Conservation (phyloP, 129 eudicot species). For the Silybum marianum region DNA sequence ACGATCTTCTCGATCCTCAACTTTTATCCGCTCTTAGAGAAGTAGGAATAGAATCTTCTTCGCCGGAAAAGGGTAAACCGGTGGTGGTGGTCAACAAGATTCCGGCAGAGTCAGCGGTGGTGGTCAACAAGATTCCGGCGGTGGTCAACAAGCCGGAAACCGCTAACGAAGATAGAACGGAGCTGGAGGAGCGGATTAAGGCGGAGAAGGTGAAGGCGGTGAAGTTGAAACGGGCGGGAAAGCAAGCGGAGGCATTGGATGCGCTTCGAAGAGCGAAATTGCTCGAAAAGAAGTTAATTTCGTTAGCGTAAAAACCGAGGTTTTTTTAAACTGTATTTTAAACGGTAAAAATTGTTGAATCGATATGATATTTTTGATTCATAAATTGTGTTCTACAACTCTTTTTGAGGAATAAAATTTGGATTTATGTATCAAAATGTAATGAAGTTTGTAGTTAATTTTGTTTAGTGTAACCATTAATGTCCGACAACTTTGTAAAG, state of each 20-base stretch:
- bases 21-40: conserved; percentile 75
- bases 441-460: background rate
- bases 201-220: conserved; percentile 87
- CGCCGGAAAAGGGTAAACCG: conserved; percentile 39
- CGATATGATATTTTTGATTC: conserved; percentile 7
- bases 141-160: conserved; percentile 34
- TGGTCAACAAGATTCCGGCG: conserved; percentile 19
- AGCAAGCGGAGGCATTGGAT: conserved; percentile 86
- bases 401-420: background rate
- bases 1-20: conserved; percentile 92
- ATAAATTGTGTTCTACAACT: conserved; percentile 5
- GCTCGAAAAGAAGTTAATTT: conserved; percentile 68
- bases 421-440: background rate
- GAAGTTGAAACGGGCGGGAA: conserved; percentile 77
- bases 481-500: no score
- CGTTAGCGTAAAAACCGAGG: conserved; percentile 36
- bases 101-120: conserved; percentile 27
- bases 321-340: conserved; percentile 8
- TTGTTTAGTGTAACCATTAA: background rate
- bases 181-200: conserved; percentile 68
- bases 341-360: conserved; percentile 6
- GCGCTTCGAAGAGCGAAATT: conserved; percentile 79
- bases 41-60: conserved; percentile 57
- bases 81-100: conserved; percentile 22
- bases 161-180: conserved; percentile 40